These are phyloP conservation scores for Boletus coccyginus DNA, from an alignment of 768 basidiomycete genomes.

Conservation along the genomic window DNA sequence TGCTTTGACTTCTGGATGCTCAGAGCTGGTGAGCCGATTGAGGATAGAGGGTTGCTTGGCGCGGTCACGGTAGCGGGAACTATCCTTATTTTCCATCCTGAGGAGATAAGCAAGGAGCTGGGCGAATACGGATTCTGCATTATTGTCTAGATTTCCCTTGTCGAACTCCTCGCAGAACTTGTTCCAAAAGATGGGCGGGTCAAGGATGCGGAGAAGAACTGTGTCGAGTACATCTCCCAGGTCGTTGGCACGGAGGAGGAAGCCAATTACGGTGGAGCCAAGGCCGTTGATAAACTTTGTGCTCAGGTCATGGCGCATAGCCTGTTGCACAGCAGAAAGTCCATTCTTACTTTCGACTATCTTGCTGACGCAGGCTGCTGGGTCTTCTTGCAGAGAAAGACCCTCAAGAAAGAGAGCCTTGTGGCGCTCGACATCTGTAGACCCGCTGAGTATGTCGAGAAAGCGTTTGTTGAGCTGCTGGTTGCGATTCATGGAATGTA, in stretches of 20 bases:
- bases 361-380: constrained; percentile 35
- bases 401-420: constrained; percentile 45
- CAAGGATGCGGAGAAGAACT: constrained; percentile 40
- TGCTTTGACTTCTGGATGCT: constrained; percentile 21
- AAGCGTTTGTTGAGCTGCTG: constrained; percentile 36
- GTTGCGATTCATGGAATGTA: constrained; percentile 19
- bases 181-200: constrained; percentile 53
- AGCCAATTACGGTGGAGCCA: constrained; percentile 36
- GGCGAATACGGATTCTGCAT: constrained; percentile 40
- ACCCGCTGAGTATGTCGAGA: constrained; percentile 32
- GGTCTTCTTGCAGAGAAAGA: constrained; percentile 40
- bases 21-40: constrained; percentile 24
- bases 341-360: constrained; percentile 38
- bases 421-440: constrained; percentile 20
- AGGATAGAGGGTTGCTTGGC: constrained; percentile 34
- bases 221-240: constrained; percentile 38
- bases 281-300: constrained; percentile 42
- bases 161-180: constrained; percentile 37
- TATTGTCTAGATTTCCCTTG: constrained; percentile 30
- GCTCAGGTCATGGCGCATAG: constrained; percentile 41
- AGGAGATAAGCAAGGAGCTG: constrained; percentile 51
- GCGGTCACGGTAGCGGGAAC: constrained; percentile 37
- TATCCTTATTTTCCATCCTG: constrained; percentile 35
- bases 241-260: constrained; percentile 37
- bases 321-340: constrained; percentile 35